Conservation (phyloP, 1,139 yeast genomes). For the Yamadazyma triangularis region DNA sequence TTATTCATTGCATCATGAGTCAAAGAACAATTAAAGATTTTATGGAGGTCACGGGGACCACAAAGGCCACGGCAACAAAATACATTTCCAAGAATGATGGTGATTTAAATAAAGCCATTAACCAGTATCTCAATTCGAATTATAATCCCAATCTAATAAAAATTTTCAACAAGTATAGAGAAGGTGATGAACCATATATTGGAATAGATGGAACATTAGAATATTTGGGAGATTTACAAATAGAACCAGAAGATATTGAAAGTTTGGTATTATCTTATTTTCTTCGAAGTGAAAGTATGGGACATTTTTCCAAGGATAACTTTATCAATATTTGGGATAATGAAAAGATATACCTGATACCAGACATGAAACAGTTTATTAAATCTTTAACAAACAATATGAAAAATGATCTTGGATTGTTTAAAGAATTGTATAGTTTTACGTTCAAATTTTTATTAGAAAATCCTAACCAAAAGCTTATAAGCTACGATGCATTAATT, state of each 20-base stretch:
- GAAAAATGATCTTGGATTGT: constrained; percentile 24
- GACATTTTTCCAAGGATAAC: constrained; percentile 45
- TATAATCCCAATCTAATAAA: constrained; percentile 16
- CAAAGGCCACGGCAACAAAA: constrained; percentile 9
- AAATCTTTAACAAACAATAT: constrained; percentile 17
- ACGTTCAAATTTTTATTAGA: constrained; percentile 68
- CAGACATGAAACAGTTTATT: constrained; percentile 48
- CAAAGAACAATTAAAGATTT: constrained; percentile 6
- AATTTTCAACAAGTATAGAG: constrained; percentile 28
- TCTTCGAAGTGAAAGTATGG: constrained; percentile 62
- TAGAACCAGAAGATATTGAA: constrained; percentile 68
- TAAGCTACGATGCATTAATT: constrained; percentile 59
- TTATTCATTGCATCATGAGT: constrained; percentile 3
- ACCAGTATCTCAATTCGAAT: constrained; percentile 8
- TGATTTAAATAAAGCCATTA: constrained; percentile 6
- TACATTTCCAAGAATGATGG: constrained; percentile 6
- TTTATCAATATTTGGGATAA: constrained; percentile 58
- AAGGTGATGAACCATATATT: constrained; percentile 22
- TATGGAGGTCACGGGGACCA: constrained; percentile 11
- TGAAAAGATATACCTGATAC: constrained; percentile 30
- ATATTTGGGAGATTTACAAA: constrained; percentile 60
- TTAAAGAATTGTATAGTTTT: constrained; percentile 60
- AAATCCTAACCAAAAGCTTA: constrained; percentile 49
- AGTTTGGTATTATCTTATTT: constrained; percentile 70
- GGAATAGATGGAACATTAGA: constrained; percentile 75